Base-by-base conservation (phyloP, 495 filamentous ascomycete species). In the Choiromyces venosus region DNA sequence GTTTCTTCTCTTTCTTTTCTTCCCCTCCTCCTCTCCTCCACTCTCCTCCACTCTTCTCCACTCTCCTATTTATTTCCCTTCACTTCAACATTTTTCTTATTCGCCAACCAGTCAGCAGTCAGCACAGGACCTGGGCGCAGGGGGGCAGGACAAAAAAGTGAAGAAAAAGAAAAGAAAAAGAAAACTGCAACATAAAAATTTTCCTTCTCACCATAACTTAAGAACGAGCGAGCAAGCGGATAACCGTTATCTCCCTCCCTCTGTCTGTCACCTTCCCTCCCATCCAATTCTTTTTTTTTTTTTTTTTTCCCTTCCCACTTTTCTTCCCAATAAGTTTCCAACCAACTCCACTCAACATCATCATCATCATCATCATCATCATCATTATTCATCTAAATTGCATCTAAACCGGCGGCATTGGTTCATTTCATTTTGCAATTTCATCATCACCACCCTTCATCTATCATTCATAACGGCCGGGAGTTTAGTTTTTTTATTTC, bases 361-460 rank as follows among this genome's bases (percentile, higher is more conserved):
- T 16, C 61, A 9, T 36, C 9, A 10, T 56, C 66, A 37, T 42
- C 36, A 16, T 67, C 56, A 7, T 74, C 73, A 37, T 82, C 73
- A 33, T 77, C 72, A 2, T 61, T 61, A n/a, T 29, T 29, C 52
- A 61, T 61, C 52, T 61, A 61, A 61, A 61, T 61, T 61, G 52
- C 52, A 61, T 61, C 33, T 5, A 9, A 33, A 25, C 29, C 25
- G 52, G 25, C 52, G 52, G 52, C 52, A 61, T 61, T 61, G 52
- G 52, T 61, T 61, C 52, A 61, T 61, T 61, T 12, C n/a, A n/a
- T n/a, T n/a, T n/a, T n/a, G n/a, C n/a, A n/a, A n/a, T n/a, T n/a
- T n/a, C n/a, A n/a, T n/a, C n/a, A n/a, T n/a, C n/a, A n/a, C n/a
- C n/a, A n/a, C 52, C 12, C 14, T 61, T 61, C 52, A 61, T 33